Evolutionary conservation across 495 filamentous ascomycete genomes (phyloP).

Genomic region (Daldinia caldariorum): DNA sequence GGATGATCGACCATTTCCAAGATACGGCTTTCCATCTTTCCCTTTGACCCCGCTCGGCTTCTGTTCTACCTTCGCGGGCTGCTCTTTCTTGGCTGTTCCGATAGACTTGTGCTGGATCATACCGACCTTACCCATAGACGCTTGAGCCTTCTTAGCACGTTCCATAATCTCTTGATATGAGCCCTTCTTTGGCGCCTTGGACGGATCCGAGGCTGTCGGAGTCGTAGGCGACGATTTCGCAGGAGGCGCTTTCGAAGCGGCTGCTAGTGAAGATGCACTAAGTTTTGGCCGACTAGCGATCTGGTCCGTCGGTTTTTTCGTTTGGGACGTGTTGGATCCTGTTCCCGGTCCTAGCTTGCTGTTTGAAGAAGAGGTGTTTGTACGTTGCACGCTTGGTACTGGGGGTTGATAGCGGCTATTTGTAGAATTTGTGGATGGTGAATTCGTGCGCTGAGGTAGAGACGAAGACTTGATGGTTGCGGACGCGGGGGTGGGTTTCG

Average conservation of each 20-base stretch:
- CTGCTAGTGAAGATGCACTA: conserved; percentile 22
- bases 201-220: conserved; percentile 40
- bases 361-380: conserved; percentile 28
- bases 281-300: conserved; percentile 35
- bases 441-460: conserved; percentile 45
- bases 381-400: conserved; percentile 35
- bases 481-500: conserved; percentile 29
- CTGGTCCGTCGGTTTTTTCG: conserved; percentile 24
- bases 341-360: conserved; percentile 26
- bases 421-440: conserved; percentile 42
- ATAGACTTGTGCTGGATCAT: conserved; percentile 67
- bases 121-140: conserved; percentile 57
- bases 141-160: conserved; percentile 66
- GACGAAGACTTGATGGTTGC: conserved; percentile 30
- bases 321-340: conserved; percentile 24
- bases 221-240: conserved; percentile 43
- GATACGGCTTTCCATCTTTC: conserved; percentile 36
- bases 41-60: conserved; percentile 39
- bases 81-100: conserved; percentile 60
- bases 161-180: conserved; percentile 76
- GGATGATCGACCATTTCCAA: conserved; percentile 41
- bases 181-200: conserved; percentile 67
- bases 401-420: conserved; percentile 44
- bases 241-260: conserved; percentile 35
- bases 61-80: conserved; percentile 52